Conservation (phyloP, 352 stramenopile genomes). For the Nothophytophthora sp. region DNA sequence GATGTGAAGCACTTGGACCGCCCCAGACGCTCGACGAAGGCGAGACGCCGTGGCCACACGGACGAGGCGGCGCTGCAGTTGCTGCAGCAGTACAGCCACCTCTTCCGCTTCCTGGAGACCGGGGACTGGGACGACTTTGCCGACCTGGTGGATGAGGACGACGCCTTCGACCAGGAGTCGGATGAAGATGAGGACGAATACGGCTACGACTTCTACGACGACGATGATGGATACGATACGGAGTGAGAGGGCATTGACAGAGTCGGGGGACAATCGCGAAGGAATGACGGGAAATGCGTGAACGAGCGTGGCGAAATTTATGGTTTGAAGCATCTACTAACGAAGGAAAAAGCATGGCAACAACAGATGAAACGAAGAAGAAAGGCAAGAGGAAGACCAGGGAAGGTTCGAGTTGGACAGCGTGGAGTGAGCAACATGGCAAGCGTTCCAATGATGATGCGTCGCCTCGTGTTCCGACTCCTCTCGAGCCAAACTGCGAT, state of each 20-base stretch:
- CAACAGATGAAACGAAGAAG: conserved; percentile 2
- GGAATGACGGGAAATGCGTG: background rate
- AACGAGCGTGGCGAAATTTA: conserved; percentile 9
- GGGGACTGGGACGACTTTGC: conserved; percentile 53
- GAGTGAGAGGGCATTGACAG: conserved; percentile 12
- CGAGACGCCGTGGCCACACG: conserved; percentile 14
- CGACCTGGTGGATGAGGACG: conserved; percentile 18
- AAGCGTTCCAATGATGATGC: too few relatives aligned
- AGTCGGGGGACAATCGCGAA: background rate
- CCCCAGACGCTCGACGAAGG: conserved; percentile 35
- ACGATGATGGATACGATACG: conserved; percentile 29
- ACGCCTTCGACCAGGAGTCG: conserved; percentile 14
- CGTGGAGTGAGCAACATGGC: too few relatives aligned
- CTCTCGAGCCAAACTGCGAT: too few relatives aligned
- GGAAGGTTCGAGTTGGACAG: too few relatives aligned
- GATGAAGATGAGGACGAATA: conserved; percentile 29
- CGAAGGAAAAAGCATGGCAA: background rate
- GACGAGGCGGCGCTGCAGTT: conserved; percentile 41
- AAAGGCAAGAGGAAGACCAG: too few relatives aligned
- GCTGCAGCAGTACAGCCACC: conserved; percentile 58
- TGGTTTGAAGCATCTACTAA: conserved; percentile 16
- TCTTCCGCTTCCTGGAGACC: conserved; percentile 70
- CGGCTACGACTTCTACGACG: conserved; percentile 16
- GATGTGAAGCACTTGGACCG: conserved; percentile 75
- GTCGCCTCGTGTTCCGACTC: too few relatives aligned